phyloP scores from a whole-genome alignment of 2,329 filamentous ascomycete genomes.

The Aspergillus aculeatinus region DNA sequence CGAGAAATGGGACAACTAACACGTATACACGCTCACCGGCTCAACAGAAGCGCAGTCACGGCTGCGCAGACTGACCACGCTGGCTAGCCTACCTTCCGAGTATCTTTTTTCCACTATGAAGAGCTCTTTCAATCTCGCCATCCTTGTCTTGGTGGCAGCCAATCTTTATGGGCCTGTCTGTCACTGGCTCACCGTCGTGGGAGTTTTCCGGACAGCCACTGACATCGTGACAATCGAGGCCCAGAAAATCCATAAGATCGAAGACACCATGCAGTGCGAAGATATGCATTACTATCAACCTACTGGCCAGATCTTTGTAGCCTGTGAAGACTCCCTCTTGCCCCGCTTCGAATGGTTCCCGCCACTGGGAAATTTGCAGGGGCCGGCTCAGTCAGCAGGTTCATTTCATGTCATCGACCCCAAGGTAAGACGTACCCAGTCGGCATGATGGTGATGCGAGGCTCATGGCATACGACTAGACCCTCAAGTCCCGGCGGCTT shows the following conservation, averaged over 20 bases:
- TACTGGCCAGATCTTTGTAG: slow-evolving; percentile 54
- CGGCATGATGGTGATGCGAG: background rate
- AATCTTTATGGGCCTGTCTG: slow-evolving; percentile 19
- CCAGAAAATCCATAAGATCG: slow-evolving; percentile 44
- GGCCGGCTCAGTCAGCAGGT: slow-evolving; percentile 31
- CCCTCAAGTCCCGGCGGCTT: slow-evolving; percentile 48
- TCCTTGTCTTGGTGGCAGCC: slow-evolving; percentile 22
- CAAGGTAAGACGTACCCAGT: slow-evolving; percentile 34
- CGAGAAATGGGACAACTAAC: background rate
- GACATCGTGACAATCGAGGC: slow-evolving; percentile 25
- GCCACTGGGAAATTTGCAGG: slow-evolving; percentile 43
- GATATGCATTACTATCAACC: slow-evolving; percentile 58
- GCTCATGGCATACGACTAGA: slow-evolving; percentile 33
- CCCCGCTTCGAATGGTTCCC: slow-evolving; percentile 56
- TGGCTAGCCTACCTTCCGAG: no score
- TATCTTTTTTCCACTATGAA: slow-evolving; percentile 19
- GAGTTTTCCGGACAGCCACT: slow-evolving; percentile 23
- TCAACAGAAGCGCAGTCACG: background rate
- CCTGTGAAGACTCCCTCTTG: slow-evolving; percentile 51
- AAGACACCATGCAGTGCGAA: slow-evolving; percentile 58
- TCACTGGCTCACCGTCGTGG: slow-evolving; percentile 24
- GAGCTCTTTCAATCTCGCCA: slow-evolving; percentile 19
- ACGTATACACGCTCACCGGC: background rate
- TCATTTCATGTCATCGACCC: slow-evolving; percentile 55
- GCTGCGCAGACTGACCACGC: background rate